Percentiles rank a stretch among this genome's conserved stretches.
phyloP scores from a whole-genome alignment of 2,329 filamentous ascomycete genomes.

The Beauveria scarabaeidicola region DNA sequence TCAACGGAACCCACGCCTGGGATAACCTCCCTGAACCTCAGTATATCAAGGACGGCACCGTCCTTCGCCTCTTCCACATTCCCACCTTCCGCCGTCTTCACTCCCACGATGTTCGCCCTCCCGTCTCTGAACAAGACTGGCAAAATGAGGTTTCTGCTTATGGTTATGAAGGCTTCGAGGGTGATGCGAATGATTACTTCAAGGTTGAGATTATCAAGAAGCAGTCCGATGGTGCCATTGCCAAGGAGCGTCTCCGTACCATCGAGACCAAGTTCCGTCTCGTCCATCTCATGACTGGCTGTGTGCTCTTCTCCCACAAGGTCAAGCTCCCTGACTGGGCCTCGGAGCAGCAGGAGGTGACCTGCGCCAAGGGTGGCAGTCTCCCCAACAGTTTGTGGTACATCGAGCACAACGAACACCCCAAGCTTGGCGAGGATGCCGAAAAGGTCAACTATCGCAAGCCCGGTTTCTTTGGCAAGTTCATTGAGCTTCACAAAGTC shows the following conservation, averaged over 20 bases:
- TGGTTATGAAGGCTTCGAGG: conserved; percentile 92
- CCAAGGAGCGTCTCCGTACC: conserved; percentile 79
- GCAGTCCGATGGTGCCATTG: conserved; percentile 67
- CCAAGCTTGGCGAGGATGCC: conserved; percentile 60
- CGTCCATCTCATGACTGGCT: conserved; percentile 93
- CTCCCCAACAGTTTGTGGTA: conserved; percentile 98
- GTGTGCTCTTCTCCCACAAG: conserved; percentile 94
- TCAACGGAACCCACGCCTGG: conserved; percentile 80
- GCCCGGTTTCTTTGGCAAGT: conserved; percentile 94
- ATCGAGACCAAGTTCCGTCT: conserved; percentile 97
- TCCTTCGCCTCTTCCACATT: conserved; percentile 76
- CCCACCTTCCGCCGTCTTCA: conserved; percentile 83
- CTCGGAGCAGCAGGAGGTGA: conserved; percentile 98
- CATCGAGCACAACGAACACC: conserved; percentile 82
- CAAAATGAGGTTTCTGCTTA: conserved; percentile 96
- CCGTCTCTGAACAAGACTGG: conserved; percentile 83
- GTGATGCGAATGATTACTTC: conserved; percentile 95
- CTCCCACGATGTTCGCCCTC: conserved; percentile 86
- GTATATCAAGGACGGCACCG: conserved; percentile 69
- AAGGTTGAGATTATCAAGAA: conserved; percentile 89
- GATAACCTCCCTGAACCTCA: conserved; percentile 57
- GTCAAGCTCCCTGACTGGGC: conserved; percentile 98
- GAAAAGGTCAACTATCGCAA: conserved; percentile 96
- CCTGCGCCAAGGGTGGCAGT: conserved; percentile 83
- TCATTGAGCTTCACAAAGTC: conserved; percentile 92